These are phyloP conservation scores for Aspergillus versicolor DNA, from an alignment of 2,329 filamentous ascomycete genomes.

Conservation along the genomic window DNA sequence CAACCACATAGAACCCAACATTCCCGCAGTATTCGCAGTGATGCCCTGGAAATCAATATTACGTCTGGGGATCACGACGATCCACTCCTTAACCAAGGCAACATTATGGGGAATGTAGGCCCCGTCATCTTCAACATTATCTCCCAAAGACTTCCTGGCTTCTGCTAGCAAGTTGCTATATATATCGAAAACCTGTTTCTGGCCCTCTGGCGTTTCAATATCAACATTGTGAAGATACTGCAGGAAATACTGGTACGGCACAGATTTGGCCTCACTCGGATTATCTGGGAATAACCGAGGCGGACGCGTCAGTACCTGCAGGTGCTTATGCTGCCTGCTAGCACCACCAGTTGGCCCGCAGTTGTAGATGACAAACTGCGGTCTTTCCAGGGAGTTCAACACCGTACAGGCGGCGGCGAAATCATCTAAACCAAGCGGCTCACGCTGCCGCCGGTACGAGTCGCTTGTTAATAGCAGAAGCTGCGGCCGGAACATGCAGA, in stretches of 20 bases:
- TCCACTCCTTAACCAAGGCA: constrained; percentile 43
- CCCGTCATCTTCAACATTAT: not conserved
- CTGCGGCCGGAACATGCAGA: constrained; percentile 50
- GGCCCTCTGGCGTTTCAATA: not conserved
- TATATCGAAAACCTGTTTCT: constrained; percentile 2
- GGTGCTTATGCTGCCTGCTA: constrained; percentile 51
- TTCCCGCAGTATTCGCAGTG: constrained; percentile 48
- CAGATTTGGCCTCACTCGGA: not conserved
- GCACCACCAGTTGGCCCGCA: constrained; percentile 47
- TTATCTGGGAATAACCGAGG: constrained; percentile 16
- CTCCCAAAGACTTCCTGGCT: constrained; percentile 7
- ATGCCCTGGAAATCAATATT: constrained; percentile 34
- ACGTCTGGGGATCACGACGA: constrained; percentile 50
- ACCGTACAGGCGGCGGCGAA: constrained; percentile 39
- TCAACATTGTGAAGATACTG: not conserved
- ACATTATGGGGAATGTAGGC: constrained; percentile 45
- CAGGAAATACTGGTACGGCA: constrained; percentile 15
- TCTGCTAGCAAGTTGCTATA: constrained; percentile 12
- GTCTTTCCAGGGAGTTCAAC: constrained; percentile 25
- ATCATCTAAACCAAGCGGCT: constrained; percentile 43
- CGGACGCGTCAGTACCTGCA: constrained; percentile 35
- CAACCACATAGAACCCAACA: constrained; percentile 41
- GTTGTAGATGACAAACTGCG: constrained; percentile 49
- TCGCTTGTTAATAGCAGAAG: constrained; percentile 49
- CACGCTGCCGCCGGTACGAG: constrained; percentile 48